Conservation (phyloP, 257 asterid genomes). For the Przewalskia tangutica region DNA sequence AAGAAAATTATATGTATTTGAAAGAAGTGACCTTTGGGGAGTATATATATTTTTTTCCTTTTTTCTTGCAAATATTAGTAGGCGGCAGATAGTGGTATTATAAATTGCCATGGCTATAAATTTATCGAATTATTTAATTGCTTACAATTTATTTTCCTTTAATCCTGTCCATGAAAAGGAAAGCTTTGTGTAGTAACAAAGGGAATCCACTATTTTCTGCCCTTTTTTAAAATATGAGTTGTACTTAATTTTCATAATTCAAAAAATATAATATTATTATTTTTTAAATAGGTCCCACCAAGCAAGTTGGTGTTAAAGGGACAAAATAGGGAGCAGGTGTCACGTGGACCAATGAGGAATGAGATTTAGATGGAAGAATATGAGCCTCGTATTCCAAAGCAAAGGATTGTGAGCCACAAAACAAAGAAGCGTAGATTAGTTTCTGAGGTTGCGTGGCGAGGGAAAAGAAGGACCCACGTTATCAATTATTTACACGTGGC, state of each 20-base stretch:
- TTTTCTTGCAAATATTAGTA: background rate
- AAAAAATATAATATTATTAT: background rate
- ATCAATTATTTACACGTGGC: background rate
- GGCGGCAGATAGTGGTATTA: background rate
- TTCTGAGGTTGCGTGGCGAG: background rate
- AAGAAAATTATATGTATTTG: background rate
- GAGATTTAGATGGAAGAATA: background rate
- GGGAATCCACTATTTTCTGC: background rate
- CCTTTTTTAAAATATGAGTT: no score
- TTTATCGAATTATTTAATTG: background rate
- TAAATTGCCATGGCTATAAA: background rate
- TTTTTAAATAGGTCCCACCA: background rate
- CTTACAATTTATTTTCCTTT: background rate
- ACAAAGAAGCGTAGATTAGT: background rate
- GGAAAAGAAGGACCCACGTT: background rate
- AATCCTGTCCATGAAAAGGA: background rate
- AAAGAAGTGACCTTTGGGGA: background rate
- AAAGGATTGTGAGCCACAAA: conserved; percentile 6
- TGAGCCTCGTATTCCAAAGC: background rate
- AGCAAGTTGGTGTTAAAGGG: background rate
- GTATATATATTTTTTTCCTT: background rate
- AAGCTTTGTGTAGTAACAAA: background rate
- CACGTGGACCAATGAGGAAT: background rate
- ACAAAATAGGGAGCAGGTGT: background rate
- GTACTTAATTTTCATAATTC: no score